Evolutionary conservation across 805 yeast species (phyloP).

Genomic region (Barnettozyma vustinii): DNA sequence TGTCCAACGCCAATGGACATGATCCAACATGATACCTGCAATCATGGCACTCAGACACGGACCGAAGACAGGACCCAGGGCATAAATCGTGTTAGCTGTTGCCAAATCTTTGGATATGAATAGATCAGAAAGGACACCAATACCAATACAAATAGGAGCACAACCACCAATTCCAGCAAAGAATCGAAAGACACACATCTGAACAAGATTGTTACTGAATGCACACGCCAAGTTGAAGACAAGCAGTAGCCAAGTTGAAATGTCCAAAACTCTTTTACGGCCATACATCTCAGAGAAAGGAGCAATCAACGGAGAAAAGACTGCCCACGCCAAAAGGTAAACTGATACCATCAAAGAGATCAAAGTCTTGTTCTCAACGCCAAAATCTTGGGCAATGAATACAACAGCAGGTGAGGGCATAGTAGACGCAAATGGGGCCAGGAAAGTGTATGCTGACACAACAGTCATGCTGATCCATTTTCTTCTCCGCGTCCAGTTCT

Average conservation of each 20-base stretch:
- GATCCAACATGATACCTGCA: conserved; percentile 49
- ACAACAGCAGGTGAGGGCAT: conserved; percentile 55
- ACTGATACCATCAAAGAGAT: conserved; percentile 40
- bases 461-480: conserved; percentile 40
- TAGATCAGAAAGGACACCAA: conserved; percentile 61
- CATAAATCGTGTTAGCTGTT: conserved; percentile 49
- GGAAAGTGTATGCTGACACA: conserved; percentile 50
- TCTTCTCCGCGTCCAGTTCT: conserved; percentile 46
- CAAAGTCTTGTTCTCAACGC: conserved; percentile 35
- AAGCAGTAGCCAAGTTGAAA: conserved; percentile 43
- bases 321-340: background rate
- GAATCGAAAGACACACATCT: conserved; percentile 52
- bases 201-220: background rate
- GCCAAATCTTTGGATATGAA: conserved; percentile 46
- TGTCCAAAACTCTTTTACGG: conserved; percentile 43
- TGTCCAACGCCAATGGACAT: conserved; percentile 56
- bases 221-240: background rate
- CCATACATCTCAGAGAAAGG: conserved; percentile 59
- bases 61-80: conserved; percentile 46
- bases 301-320: conserved; percentile 54
- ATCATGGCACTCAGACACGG: conserved; percentile 56
- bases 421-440: conserved; percentile 59
- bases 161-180: conserved; percentile 62
- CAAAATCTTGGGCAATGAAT: conserved; percentile 39
- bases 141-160: conserved; percentile 64